Conservation (phyloP, 2,329 filamentous ascomycete species). For the Calonectria pseudoreteaudii region DNA sequence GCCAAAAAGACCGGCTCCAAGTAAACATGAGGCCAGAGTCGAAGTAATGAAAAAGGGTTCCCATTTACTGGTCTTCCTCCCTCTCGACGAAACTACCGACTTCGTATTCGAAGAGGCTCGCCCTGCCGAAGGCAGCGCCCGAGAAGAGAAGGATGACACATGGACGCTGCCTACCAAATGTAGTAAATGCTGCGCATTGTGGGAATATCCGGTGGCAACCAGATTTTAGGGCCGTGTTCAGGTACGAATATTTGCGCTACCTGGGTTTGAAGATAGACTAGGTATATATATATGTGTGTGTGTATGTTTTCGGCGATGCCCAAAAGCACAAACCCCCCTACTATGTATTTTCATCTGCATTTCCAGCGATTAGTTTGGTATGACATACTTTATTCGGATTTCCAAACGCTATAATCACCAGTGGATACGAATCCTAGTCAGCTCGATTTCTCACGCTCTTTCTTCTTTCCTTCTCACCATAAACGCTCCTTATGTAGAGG, state of each 20-base stretch:
- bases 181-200: neutral
- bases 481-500: no score
- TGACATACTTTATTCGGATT: neutral
- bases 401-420: neutral
- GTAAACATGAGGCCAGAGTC: constrained; percentile 22
- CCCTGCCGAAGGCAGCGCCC: constrained; percentile 1
- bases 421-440: neutral
- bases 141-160: constrained; percentile 9
- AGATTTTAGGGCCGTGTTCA: neutral
- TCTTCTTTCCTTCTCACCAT: neutral
- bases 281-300: neutral
- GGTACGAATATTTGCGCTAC: neutral
- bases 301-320: constrained; percentile 1
- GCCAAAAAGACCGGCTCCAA: constrained; percentile 59
- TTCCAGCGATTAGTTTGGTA: neutral
- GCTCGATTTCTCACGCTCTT: neutral
- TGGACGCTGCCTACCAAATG: neutral
- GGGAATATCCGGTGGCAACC: neutral
- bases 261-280: neutral
- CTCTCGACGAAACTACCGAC: constrained; percentile 13
- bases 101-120: neutral
- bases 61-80: neutral
- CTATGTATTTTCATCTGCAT: neutral
- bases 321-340: neutral
- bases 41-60: constrained; percentile 17